phyloP scores from a whole-genome alignment of 139 green algal genomes.

The Gonium pectorale region DNA sequence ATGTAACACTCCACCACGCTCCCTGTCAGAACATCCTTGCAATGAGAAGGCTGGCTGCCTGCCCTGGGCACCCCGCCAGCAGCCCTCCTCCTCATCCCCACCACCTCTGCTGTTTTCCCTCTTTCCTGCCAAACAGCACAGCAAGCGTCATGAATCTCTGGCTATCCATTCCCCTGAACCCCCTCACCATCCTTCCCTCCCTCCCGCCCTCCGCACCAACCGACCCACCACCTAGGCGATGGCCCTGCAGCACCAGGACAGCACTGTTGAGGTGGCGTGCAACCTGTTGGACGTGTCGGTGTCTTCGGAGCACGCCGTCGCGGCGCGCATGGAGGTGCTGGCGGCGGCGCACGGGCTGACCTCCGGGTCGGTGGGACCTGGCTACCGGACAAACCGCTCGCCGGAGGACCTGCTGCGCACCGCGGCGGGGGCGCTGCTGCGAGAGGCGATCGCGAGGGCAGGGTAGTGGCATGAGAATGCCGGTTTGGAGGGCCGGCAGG shows the following conservation, averaged over 20 bases:
- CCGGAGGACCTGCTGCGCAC: constrained; percentile 24
- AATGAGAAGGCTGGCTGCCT: too few relatives aligned
- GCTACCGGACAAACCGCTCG: constrained; percentile 22
- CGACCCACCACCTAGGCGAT: constrained; percentile 67
- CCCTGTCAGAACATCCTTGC: too few relatives aligned
- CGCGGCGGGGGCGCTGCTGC: not conserved
- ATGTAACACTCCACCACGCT: too few relatives aligned
- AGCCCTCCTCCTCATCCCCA: not conserved
- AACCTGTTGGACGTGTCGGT: constrained; percentile 76
- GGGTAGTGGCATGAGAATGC: too few relatives aligned
- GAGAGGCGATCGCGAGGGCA: too few relatives aligned
- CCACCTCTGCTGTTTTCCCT: not conserved
- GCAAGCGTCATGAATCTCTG: too few relatives aligned
- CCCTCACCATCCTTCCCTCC: not conserved
- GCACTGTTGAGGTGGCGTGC: constrained; percentile 81
- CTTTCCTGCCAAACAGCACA: not conserved
- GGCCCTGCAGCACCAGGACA: constrained; percentile 71
- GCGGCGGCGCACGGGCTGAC: not conserved
- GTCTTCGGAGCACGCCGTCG: not conserved
- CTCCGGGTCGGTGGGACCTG: not conserved
- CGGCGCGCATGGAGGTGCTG: not conserved
- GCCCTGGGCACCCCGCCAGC: too few relatives aligned
- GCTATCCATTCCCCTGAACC: too few relatives aligned
- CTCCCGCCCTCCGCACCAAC: not conserved
- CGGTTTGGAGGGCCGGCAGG: too few relatives aligned